phyloP scores from a whole-genome alignment of 1,284 basidiomycete genomes.

The Calocybe gambosa region DNA sequence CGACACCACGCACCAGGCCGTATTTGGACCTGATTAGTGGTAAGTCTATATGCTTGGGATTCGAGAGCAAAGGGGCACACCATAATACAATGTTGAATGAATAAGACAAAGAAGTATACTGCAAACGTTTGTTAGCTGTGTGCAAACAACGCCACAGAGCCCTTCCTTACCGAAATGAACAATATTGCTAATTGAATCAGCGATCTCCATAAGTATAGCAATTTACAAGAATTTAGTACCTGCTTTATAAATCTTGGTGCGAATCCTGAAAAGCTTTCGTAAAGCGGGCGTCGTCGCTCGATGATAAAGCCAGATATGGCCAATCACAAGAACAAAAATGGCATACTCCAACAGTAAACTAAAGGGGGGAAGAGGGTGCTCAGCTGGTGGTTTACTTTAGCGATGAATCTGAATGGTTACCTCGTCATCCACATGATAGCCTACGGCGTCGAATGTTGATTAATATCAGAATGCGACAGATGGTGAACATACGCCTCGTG shows the following conservation, averaged over 20 bases:
- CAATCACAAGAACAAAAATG: background rate
- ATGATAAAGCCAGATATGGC: slow-evolving; percentile 1
- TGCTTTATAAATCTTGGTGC: background rate
- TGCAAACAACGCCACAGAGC: too few species aligned
- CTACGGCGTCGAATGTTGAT: background rate
- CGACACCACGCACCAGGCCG: too few species aligned
- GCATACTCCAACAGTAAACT: background rate
- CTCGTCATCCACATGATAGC: background rate
- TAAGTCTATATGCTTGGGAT: too few species aligned
- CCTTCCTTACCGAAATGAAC: background rate
- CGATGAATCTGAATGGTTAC: background rate
- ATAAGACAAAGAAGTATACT: slow-evolving; percentile 7
- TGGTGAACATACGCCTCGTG: background rate
- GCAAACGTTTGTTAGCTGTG: background rate
- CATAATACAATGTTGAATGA: slow-evolving; percentile 8
- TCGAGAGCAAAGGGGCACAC: slow-evolving; percentile 2
- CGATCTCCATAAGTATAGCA: background rate
- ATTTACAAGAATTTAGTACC: background rate
- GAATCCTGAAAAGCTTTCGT: background rate
- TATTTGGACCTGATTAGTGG: too few species aligned
- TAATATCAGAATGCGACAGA: background rate
- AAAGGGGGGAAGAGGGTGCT: background rate
- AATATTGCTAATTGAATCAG: background rate
- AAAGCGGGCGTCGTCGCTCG: background rate
- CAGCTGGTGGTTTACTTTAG: background rate